Conservation (phyloP, 179 eudicot species). For the Monotropa hypopitys region DNA sequence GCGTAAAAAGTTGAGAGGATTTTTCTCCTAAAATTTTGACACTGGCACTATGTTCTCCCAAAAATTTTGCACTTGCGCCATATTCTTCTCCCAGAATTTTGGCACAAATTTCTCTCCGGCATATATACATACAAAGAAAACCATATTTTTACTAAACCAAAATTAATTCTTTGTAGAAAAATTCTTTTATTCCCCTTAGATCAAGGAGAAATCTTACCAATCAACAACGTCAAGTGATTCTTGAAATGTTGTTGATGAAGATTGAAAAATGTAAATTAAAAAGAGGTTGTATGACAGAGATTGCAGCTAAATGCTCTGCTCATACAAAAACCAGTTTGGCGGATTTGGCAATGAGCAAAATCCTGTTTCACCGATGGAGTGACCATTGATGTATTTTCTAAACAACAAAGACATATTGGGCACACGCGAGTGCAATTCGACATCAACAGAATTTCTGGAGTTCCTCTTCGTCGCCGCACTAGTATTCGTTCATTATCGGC, state of each 20-base stretch:
- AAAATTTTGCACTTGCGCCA: no score
- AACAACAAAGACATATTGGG: neutral
- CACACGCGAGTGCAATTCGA: neutral
- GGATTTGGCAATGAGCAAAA: neutral
- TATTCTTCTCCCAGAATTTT: no score
- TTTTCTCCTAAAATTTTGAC: no score
- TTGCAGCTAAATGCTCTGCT: neutral
- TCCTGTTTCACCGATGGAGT: neutral
- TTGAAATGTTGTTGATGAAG: neutral
- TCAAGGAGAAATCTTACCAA: neutral
- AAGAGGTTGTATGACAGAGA: neutral
- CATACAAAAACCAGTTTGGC: neutral
- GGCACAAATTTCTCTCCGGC: no score
- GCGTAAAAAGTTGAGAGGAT: no score
- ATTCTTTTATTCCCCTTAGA: neutral
- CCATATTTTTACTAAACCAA: neutral
- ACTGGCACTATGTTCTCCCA: no score
- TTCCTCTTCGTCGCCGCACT: neutral
- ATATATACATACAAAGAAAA: no score
- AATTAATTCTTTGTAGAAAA: neutral
- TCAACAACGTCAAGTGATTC: neutral
- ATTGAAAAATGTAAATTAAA: no score
- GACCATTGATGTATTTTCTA: neutral
- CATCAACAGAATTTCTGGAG: neutral
- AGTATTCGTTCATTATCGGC: neutral